Evolutionary conservation across 371 early-diverging fungal species (phyloP).

Genomic region (Gilbertella persicaria): DNA sequence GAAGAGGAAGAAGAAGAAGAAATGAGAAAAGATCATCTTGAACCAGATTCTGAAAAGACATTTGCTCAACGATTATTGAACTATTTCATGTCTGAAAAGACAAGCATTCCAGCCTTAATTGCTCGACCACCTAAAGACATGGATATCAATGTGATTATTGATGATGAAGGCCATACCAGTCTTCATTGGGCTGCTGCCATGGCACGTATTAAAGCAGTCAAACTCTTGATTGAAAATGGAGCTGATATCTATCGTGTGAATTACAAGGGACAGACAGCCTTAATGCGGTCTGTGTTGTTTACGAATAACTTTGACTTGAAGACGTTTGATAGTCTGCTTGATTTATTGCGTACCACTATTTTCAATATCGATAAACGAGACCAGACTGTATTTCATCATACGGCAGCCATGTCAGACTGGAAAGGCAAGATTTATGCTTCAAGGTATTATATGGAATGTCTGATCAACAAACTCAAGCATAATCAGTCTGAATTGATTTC

Average conservation of each 20-base stretch:
- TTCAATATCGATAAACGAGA: constrained; percentile 77
- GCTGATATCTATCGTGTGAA: constrained; percentile 78
- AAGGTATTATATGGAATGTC: constrained; percentile 86
- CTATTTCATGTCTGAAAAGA: constrained; percentile 63
- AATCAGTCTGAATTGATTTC: constrained; percentile 63
- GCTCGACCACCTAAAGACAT: constrained; percentile 57
- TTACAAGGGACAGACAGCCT: constrained; percentile 84
- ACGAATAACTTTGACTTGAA: constrained; percentile 87
- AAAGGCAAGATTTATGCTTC: constrained; percentile 78
- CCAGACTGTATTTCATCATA: constrained; percentile 93
- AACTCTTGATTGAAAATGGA: constrained; percentile 72
- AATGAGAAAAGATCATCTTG: not conserved
- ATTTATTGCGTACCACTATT: constrained; percentile 75
- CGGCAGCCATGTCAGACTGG: constrained; percentile 75
- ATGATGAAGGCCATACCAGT: constrained; percentile 93
- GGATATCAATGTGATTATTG: constrained; percentile 85
- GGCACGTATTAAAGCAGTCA: constrained; percentile 76
- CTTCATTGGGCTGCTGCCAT: constrained; percentile 97
- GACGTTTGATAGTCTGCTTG: constrained; percentile 77
- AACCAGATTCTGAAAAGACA: constrained; percentile 20
- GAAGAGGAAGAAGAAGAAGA: constrained; percentile 11
- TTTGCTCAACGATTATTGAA: constrained; percentile 51
- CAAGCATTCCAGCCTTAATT: constrained; percentile 54
- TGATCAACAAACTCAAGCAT: constrained; percentile 66
- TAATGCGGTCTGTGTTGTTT: constrained; percentile 88